Base-by-base conservation (phyloP, 164 flowering plant species). In the Nelumbo lutea region DNA sequence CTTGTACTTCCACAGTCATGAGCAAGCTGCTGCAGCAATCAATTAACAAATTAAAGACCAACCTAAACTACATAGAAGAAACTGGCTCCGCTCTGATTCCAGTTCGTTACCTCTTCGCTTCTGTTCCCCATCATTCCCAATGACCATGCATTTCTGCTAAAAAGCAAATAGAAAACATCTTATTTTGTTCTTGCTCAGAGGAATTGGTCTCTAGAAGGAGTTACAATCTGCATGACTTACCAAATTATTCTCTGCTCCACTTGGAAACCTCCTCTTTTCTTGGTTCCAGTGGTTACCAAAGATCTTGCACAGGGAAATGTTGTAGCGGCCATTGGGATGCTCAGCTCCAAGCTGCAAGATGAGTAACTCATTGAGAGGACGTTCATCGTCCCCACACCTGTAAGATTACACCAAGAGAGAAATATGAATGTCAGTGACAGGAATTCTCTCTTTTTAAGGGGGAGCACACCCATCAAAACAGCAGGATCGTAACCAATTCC, bases 321-420 rank as follows among this genome's bases (percentile, higher is more conserved):
- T 84, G 77, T 84, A 80, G 44, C 81, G 84, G 57, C 84, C 89
- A 61, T 79, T 81, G 1, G 88, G 87, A 73, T 85, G 85, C 15
- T 83, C 88, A 2, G 80, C 77, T 69, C 90, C 93, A 50, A 87
- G 86, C 72, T 82, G 95, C 79, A 94, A 74, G 44, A 94, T 72
- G 56, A 94, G 80, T 61, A 91, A 75, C 73, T 94, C 97, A 68
- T 85, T 83, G 46, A 91, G 79, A 53, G 98, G 98, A 15, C 88
- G 93, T 73, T 94, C 98, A 66, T 94, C 97, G 80, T 91, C 97
- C 27, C 98, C 96, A 27, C 98, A 94, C 68, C 98, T 94, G 80
- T 68, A 69, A 48, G 10, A 61, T 39, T 9, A 70, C 62, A 55
- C 38, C 68, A 62, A 41, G 27, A 27, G 27, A 27, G 27, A 27